phyloP scores from a whole-genome alignment of 2,329 filamentous ascomycete genomes.

The Cryphonectria nitschkei region DNA sequence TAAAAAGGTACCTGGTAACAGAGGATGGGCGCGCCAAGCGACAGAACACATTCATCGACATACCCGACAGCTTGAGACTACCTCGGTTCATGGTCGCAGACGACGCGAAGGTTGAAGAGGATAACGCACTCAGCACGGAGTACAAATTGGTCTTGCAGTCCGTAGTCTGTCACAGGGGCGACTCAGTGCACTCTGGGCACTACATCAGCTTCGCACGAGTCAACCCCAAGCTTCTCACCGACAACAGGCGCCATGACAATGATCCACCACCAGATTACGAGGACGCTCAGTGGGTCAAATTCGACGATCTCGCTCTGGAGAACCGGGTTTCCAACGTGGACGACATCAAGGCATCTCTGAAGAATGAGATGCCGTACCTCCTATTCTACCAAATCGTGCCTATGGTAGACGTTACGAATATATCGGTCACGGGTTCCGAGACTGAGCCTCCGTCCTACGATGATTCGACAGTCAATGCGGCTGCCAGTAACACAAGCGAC shows the following conservation, averaged over 20 bases:
- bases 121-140: constrained; percentile 75
- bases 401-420: constrained; percentile 68
- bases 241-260: constrained; percentile 58
- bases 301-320: constrained; percentile 77
- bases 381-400: constrained; percentile 95
- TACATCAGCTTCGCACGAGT: constrained; percentile 87
- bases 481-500: constrained; percentile 39
- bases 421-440: constrained; percentile 51
- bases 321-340: constrained; percentile 76
- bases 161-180: constrained; percentile 88
- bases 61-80: constrained; percentile 77
- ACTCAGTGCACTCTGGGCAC: constrained; percentile 84
- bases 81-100: constrained; percentile 86
- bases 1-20: constrained; percentile 86
- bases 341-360: constrained; percentile 75
- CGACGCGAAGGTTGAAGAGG: constrained; percentile 64
- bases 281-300: constrained; percentile 83
- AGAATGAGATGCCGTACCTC: constrained; percentile 89
- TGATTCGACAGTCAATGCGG: constrained; percentile 49
- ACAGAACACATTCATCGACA: constrained; percentile 85
- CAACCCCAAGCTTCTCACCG: constrained; percentile 63
- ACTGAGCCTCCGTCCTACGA: constrained; percentile 63
- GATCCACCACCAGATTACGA: constrained; percentile 68
- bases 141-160: constrained; percentile 93
- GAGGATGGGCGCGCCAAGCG: constrained; percentile 69